Evolutionary conservation across 2,329 filamentous ascomycete genomes (phyloP).

Genomic region (Ophiostoma triangulosporum): DNA sequence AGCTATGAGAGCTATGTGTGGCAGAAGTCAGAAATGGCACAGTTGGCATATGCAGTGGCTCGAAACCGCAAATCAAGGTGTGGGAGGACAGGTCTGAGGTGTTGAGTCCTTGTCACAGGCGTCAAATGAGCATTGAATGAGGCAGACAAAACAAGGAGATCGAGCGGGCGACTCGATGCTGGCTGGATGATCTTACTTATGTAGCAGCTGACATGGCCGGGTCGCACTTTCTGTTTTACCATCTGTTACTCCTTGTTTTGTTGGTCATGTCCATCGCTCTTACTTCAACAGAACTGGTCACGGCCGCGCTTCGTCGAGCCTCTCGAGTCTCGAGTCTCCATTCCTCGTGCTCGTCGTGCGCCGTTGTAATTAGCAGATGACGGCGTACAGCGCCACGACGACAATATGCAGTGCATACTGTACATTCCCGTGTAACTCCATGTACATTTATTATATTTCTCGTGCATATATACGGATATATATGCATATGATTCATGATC

Average conservation of each 20-base stretch:
- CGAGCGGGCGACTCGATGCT: not conserved
- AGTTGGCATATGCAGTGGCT: not conserved
- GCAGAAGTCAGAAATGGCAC: not conserved
- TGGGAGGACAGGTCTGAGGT: not conserved
- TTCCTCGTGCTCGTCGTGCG: not conserved
- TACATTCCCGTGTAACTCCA: not conserved
- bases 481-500: too few species aligned
- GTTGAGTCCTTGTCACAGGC: not conserved
- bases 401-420: not conserved
- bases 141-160: not conserved
- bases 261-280: not conserved
- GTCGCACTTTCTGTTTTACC: not conserved
- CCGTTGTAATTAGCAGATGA: not conserved
- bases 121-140: too few species aligned
- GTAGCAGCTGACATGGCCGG: not conserved
- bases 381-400: not conserved
- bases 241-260: not conserved
- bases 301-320: slow-evolving; percentile 1
- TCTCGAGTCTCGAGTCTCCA: not conserved
- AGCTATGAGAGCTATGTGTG: not conserved
- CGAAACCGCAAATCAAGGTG: not conserved
- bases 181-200: too few species aligned
- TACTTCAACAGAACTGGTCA: not conserved
- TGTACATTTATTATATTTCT: not conserved
- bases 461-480: not conserved